Base-by-base conservation (phyloP, 2,329 filamentous ascomycete species). In the Capronia coronata region DNA sequence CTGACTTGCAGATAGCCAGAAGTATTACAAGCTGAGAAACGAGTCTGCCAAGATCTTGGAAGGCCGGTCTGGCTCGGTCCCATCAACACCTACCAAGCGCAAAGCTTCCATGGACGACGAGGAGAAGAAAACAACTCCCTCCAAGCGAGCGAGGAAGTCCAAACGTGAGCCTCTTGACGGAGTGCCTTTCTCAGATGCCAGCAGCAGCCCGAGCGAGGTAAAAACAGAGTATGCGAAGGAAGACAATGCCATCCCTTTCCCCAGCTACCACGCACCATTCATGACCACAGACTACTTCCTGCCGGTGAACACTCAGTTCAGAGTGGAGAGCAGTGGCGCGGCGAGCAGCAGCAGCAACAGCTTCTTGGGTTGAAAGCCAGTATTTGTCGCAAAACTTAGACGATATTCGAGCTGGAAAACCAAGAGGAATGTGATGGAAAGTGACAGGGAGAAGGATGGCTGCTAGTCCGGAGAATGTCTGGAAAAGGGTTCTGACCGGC, bases 11-110 rank as follows among this genome's bases (percentile, higher is more conserved):
- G 37, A 37, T 43, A 60, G 58, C 13, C 58, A 60, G 40, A 59
- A 58, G 27, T 60, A 59, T 48, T 60, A 59, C 47, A 60, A 59
- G 40, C 51, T 60, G 16, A 51, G 56, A 18, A 54, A 54, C 10
- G 58, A 59, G 16, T 40, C 51, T 10, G 51, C 49, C 19, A 51
- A 52, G 41, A 14, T 48, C 9, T 43, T 46, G 1, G 41, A 46
- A 4, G 49, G 27, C 11, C 50, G 51, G 46, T 14, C 41, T 10
- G 29, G 16, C 34, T 43, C 51, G 13, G 32, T 46, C 7, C 50
- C 48, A 11, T 38, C 48, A 9, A 56, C 54, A 11, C 54, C 54
- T 14, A 54, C 51, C 21, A 56, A 56, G 43, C 48, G 54, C 6
- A 56, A 54, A 19, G 52, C 35, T 13, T 39, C 37, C n/a, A 40